Base-by-base conservation (phyloP, 805 yeast genomes). In the Candida ascalaphidarum region DNA sequence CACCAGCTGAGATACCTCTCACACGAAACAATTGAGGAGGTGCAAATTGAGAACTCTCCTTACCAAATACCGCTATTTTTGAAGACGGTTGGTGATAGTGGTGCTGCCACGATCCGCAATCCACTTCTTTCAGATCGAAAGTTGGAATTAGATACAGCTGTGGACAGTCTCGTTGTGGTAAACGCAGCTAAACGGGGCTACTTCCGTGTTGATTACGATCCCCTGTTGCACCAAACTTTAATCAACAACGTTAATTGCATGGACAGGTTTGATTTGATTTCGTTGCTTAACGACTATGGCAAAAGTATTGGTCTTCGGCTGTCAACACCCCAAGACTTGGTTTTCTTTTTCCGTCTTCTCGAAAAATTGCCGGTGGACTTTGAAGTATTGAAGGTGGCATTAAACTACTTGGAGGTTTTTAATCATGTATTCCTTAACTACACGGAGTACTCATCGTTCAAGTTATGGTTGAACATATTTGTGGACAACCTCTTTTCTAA, bases 21-120 rank as follows among this genome's bases (percentile, higher is more conserved):
- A 11, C 29, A 32, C 22, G 37, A 41, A 9, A 34, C 51, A n/a
- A 40, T 36, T 3, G 43, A 41, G 5, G 39, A 42, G 16, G 43
- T 48, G n/a, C 41, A 55, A 10, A 39, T 63, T 21, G 83, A 76
- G 44, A 76, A 77, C 40, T 53, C 61, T 22, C 78, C 80, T 3
- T 80, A 59, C 43, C 79, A 76, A 36, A 55, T 80, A 25, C 88
- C 89, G 3, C 47, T 81, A 34, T 49, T 63, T 3, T 46, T 73
- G 21, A 64, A 54, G 26, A 39, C 56, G 2, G 29, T 35, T 19
- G 39, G 32, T 21, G 46, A 43, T 25, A 14, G 59, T 49, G 48
- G 68, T 54, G 14, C 33, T 3, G 26, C 25, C 3, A 45, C 57
- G 14, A 35, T 56, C 1, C 48, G 49, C 16, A 62, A 65, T 37